phyloP scores from a whole-genome alignment of 2,329 filamentous ascomycete species.

The Samsoniella hepiali region DNA sequence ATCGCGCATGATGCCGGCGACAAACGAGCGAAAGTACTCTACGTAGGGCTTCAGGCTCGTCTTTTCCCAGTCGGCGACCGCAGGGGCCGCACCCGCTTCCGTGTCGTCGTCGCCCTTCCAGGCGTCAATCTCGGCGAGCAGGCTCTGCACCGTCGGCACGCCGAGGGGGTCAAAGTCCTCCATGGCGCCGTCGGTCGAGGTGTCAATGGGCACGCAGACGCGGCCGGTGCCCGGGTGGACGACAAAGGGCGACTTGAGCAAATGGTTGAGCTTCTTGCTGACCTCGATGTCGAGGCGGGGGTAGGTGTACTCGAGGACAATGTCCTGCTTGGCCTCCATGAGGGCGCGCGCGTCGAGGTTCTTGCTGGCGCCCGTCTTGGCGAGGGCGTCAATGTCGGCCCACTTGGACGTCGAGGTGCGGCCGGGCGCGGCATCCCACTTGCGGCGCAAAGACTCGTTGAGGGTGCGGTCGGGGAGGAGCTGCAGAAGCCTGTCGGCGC shows the following conservation, averaged over 20 bases:
- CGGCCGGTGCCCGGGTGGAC: constrained; percentile 91
- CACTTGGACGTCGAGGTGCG: constrained; percentile 80
- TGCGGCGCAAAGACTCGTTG: constrained; percentile 75
- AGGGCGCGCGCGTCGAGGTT: constrained; percentile 70
- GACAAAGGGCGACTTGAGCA: constrained; percentile 95
- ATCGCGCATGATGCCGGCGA: constrained; percentile 74
- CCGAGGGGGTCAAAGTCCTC: constrained; percentile 82
- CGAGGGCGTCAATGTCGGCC: constrained; percentile 87
- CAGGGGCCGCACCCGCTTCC: constrained; percentile 37
- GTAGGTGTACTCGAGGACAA: constrained; percentile 96
- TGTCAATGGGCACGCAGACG: constrained; percentile 93
- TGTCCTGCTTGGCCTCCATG: constrained; percentile 88
- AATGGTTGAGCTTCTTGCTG: constrained; percentile 95
- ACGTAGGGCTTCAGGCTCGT: constrained; percentile 91
- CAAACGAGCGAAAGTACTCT: constrained; percentile 82
- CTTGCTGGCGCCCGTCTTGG: constrained; percentile 70
- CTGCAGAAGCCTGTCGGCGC: constrained; percentile 74
- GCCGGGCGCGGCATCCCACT: constrained; percentile 82
- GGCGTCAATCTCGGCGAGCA: constrained; percentile 81
- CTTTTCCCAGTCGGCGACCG: constrained; percentile 87
- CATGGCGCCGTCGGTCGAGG: constrained; percentile 47
- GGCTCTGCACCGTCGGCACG: constrained; percentile 83
- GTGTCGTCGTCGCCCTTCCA: constrained; percentile 56
- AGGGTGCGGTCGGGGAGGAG: constrained; percentile 79
- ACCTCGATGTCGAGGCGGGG: constrained; percentile 95